phyloP scores from a whole-genome alignment of 805 yeast genomes.

The Monosporozyma servazzii region DNA sequence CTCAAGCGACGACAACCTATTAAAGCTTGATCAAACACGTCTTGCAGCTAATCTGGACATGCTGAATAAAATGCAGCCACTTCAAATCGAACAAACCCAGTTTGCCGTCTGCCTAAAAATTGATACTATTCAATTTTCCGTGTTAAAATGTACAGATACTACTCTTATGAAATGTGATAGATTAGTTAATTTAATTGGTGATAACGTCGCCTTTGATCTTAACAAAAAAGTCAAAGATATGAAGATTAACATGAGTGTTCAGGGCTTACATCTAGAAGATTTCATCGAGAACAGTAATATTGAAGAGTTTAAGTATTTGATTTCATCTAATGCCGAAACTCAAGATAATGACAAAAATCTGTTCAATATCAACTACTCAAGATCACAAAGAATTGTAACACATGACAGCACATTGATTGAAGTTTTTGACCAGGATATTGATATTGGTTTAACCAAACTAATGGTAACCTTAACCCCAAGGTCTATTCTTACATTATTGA shows the following conservation, averaged over 20 bases:
- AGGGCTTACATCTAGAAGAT: slow-evolving; percentile 65
- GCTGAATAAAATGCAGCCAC: slow-evolving; percentile 36
- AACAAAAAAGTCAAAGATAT: slow-evolving; percentile 51
- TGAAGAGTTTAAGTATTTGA: slow-evolving; percentile 54
- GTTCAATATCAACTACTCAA: slow-evolving; percentile 48
- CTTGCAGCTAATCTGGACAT: slow-evolving; percentile 12
- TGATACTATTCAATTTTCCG: slow-evolving; percentile 48
- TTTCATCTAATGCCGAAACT: slow-evolving; percentile 45
- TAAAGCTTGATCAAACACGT: slow-evolving; percentile 20
- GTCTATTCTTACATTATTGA: slow-evolving; percentile 67
- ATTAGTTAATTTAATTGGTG: slow-evolving; percentile 65
- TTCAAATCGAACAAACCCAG: slow-evolving; percentile 45
- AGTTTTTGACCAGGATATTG: slow-evolving; percentile 68
- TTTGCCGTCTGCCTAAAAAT: slow-evolving; percentile 70
- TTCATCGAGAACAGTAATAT: slow-evolving; percentile 52
- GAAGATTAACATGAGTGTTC: slow-evolving; percentile 55
- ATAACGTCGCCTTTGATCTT: slow-evolving; percentile 50
- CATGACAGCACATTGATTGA: slow-evolving; percentile 45
- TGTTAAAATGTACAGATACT: slow-evolving; percentile 60
- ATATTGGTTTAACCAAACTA: slow-evolving; percentile 68
- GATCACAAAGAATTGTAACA: slow-evolving; percentile 52
- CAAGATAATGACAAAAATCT: slow-evolving; percentile 30
- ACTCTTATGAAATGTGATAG: slow-evolving; percentile 52
- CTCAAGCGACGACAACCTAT: slow-evolving; percentile 6
- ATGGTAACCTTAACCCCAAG: slow-evolving; percentile 66